A percentile compares a stretch with the other conserved stretches of the same genome.
These are phyloP conservation scores for Penicillium sp. DNA, from an alignment of 2,329 filamentous ascomycete species.

Conservation along the genomic window DNA sequence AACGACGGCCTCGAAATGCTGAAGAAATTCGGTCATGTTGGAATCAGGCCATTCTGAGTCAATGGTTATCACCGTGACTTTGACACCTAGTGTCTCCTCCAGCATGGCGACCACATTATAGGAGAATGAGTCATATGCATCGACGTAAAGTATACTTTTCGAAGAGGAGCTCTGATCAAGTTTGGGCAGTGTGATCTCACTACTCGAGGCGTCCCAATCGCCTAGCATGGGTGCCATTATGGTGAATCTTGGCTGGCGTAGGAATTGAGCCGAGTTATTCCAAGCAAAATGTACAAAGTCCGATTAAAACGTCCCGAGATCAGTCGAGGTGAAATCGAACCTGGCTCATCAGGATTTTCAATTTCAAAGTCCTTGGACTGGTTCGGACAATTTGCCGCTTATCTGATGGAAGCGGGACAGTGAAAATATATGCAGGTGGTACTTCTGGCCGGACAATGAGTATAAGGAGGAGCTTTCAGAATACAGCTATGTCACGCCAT, in stretches of 20 bases:
- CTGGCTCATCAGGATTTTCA: background rate
- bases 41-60: slow-evolving; percentile 51
- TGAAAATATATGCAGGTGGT: background rate
- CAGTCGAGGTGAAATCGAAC: background rate
- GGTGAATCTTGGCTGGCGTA: slow-evolving; percentile 1
- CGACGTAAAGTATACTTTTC: slow-evolving; percentile 73
- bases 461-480: background rate
- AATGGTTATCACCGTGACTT: slow-evolving; percentile 71
- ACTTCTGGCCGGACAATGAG: background rate
- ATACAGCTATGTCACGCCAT: background rate
- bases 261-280: background rate
- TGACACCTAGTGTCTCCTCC: slow-evolving; percentile 64
- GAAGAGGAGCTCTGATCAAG: background rate
- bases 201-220: slow-evolving; percentile 20
- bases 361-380: background rate
- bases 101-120: slow-evolving; percentile 90
- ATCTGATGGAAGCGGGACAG: background rate
- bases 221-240: slow-evolving; percentile 35
- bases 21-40: slow-evolving; percentile 51
- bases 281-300: background rate
- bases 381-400: slow-evolving; percentile 1
- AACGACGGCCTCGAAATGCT: slow-evolving; percentile 77
- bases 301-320: background rate
- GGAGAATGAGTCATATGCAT: slow-evolving; percentile 95
- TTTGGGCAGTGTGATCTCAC: background rate